Conservation (phyloP, 306 rosid genomes). For the Clitoria ternatea region DNA sequence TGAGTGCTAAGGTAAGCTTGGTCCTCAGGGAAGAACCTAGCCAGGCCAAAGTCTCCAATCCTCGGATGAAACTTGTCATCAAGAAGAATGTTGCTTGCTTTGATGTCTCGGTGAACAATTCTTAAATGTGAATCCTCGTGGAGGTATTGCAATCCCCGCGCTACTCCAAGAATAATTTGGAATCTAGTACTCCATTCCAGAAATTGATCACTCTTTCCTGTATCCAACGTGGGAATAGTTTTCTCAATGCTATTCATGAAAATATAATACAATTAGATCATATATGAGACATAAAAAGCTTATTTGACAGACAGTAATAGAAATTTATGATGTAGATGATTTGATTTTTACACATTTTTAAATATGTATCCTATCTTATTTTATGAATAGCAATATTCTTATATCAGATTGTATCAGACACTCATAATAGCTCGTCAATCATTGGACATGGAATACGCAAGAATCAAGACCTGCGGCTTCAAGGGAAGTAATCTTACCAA, state of each 20-base stretch:
- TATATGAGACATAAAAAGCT: too few species aligned
- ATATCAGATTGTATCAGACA: too few species aligned
- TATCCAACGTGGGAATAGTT: not conserved
- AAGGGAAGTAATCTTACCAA: not conserved
- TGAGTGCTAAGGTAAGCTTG: constrained; percentile 86
- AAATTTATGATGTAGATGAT: too few species aligned
- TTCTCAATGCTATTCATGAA: not conserved
- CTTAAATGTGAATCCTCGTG: constrained; percentile 87
- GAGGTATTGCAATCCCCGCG: constrained; percentile 83
- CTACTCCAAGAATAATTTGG: constrained; percentile 78
- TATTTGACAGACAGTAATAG: too few species aligned
- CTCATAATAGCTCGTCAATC: not conserved
- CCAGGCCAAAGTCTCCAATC: constrained; percentile 93
- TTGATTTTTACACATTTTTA: too few species aligned
- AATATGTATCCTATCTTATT: too few species aligned
- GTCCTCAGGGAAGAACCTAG: constrained; percentile 93
- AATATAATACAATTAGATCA: too few species aligned
- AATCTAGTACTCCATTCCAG: constrained; percentile 68
- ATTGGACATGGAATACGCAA: not conserved
- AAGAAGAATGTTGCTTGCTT: constrained; percentile 96
- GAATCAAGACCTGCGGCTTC: not conserved
- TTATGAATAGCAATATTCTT: too few species aligned
- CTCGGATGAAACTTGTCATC: constrained; percentile 75
- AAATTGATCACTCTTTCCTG: constrained; percentile 55
- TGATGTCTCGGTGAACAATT: constrained; percentile 87